A percentile compares a stretch with the other conserved stretches of the same genome.
These are phyloP conservation scores for Eimeria praecox DNA, from an alignment of 169 alveolate species.

Conservation along the genomic window DNA sequence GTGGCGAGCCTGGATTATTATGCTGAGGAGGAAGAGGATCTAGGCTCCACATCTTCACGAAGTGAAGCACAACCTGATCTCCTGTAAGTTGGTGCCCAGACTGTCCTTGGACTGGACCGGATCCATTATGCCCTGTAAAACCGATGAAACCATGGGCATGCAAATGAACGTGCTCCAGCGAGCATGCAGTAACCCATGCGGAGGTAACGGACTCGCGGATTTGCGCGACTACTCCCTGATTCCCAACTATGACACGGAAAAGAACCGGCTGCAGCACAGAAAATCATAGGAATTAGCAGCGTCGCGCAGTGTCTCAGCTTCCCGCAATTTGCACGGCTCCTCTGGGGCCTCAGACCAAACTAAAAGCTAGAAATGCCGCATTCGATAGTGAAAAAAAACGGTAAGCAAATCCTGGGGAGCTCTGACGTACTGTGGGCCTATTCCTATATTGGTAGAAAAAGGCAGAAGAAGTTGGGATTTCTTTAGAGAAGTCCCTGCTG, in stretches of 20 bases:
- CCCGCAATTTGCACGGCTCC: background rate
- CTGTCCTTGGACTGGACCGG: conserved; percentile 52
- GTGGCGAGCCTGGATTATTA: conserved; percentile 4
- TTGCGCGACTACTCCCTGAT: conserved; percentile 85
- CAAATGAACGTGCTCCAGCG: conserved; percentile 78
- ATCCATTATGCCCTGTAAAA: conserved; percentile 83
- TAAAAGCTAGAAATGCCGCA: background rate
- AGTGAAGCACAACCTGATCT: conserved; percentile 70
- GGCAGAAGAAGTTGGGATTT: conserved; percentile 68
- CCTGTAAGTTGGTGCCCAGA: conserved; percentile 60
- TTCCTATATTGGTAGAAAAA: conserved; percentile 70
- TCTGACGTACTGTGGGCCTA: conserved; percentile 29
- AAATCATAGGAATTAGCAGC: background rate
- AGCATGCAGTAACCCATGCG: conserved; percentile 85
- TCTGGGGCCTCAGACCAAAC: background rate
- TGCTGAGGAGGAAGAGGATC: conserved; percentile 78
- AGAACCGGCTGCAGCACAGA: conserved; percentile 68
- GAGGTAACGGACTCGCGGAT: conserved; percentile 82
- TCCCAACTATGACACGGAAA: conserved; percentile 84
- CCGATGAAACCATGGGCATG: conserved; percentile 85
- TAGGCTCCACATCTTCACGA: conserved; percentile 81
- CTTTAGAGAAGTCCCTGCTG: conserved; percentile 51
- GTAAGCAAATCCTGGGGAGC: background rate
- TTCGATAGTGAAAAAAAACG: background rate
- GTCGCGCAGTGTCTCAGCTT: background rate